A percentile compares a stretch with the other conserved stretches of the same genome.
Conservation (phyloP, 2,329 filamentous ascomycete genomes). For the Sclerotinia minor region DNA sequence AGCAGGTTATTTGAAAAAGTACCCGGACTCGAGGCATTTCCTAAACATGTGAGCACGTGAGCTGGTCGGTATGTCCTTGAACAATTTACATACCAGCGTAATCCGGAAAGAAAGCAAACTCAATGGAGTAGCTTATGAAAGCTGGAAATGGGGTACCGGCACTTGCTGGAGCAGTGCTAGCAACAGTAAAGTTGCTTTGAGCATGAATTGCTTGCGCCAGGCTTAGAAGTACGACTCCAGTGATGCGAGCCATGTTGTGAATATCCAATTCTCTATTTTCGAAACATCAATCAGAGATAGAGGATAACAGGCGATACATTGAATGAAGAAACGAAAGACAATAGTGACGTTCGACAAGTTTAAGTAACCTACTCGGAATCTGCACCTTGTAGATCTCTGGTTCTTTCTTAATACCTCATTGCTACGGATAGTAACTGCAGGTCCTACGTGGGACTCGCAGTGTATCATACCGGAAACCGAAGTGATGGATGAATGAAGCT, state of each 20-base stretch:
- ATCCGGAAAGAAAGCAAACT: constrained; percentile 54
- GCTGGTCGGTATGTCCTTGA: not conserved
- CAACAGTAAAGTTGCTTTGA: constrained; percentile 20
- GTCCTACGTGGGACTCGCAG: constrained; percentile 10
- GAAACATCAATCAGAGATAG: not conserved
- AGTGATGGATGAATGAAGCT: not conserved
- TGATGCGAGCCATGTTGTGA: constrained; percentile 7
- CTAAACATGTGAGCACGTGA: constrained; percentile 35
- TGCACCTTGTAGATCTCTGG: constrained; percentile 12
- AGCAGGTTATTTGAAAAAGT: constrained; percentile 61
- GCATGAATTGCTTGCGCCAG: constrained; percentile 17
- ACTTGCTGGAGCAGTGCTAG: constrained; percentile 27
- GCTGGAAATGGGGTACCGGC: constrained; percentile 41
- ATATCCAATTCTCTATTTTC: not conserved
- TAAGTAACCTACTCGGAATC: not conserved
- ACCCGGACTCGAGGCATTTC: constrained; percentile 57
- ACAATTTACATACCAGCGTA: constrained; percentile 31
- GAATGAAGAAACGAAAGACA: not conserved
- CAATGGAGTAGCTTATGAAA: constrained; percentile 55
- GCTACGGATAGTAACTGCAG: constrained; percentile 18
- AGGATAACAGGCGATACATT: not conserved
- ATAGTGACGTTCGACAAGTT: not conserved
- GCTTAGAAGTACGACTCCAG: constrained; percentile 5
- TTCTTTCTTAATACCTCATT: constrained; percentile 14
- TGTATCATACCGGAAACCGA: constrained; percentile 17